Evolutionary conservation across 441 rosid species (phyloP).

Genomic region (Erodium moschatum): DNA sequence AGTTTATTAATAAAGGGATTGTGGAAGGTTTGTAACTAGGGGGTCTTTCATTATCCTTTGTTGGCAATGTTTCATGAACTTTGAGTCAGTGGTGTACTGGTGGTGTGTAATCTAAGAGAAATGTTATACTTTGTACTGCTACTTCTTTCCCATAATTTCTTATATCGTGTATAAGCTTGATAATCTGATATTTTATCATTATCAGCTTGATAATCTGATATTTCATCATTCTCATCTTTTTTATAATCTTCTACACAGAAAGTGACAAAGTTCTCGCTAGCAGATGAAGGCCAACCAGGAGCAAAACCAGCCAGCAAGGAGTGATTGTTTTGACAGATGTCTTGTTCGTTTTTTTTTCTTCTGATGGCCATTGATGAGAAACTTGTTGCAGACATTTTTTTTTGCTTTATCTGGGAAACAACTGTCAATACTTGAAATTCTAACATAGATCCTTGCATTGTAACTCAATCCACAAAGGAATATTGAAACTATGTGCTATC

Average conservation of each 20-base stretch:
- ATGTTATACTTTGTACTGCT: background rate
- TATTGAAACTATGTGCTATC: too few relatives aligned
- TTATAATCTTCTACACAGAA: constrained; percentile 29
- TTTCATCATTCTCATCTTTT: background rate
- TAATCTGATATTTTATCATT: too few relatives aligned
- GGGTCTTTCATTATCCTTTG: background rate
- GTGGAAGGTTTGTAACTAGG: background rate
- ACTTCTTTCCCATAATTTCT: background rate
- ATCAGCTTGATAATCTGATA: too few relatives aligned
- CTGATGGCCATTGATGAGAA: background rate
- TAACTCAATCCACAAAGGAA: background rate
- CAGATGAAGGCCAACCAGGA: constrained; percentile 29
- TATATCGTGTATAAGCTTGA: background rate
- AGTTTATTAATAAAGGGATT: background rate
- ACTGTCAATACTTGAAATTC: background rate
- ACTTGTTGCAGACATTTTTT: background rate
- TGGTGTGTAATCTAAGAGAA: background rate
- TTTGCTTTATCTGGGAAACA: background rate
- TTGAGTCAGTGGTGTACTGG: too few relatives aligned
- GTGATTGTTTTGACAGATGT: constrained; percentile 19
- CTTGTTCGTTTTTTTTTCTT: background rate
- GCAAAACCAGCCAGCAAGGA: constrained; percentile 30
- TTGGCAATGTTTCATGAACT: too few relatives aligned
- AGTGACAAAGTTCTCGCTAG: constrained; percentile 56
- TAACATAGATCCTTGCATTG: background rate